A percentile compares a stretch with the other conserved stretches of the same genome.
Conservation (phyloP, 371 early-diverging fungal genomes). For the Umbelopsis sp. region DNA sequence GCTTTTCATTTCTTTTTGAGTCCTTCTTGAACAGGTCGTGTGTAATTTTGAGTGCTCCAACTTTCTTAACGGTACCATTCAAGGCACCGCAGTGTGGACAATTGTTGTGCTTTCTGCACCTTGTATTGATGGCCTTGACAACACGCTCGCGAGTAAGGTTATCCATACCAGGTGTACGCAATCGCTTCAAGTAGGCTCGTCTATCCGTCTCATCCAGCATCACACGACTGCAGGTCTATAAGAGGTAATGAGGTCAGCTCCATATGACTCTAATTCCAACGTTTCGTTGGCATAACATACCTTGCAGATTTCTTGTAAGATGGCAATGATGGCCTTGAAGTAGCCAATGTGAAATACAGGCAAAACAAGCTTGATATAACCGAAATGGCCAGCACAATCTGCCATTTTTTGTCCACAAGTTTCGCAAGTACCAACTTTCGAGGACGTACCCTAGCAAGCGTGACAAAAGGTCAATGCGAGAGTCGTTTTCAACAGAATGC, state of each 20-base stretch:
- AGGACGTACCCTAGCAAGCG: constrained; percentile 79
- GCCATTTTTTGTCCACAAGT: constrained; percentile 92
- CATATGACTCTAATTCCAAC: no score
- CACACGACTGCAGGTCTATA: constrained; percentile 83
- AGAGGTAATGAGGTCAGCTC: background rate
- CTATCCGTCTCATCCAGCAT: constrained; percentile 85
- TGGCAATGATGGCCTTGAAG: constrained; percentile 86
- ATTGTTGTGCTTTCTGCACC: constrained; percentile 87
- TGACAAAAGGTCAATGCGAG: background rate
- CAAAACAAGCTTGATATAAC: constrained; percentile 90
- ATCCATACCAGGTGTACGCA: constrained; percentile 85
- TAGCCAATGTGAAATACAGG: constrained; percentile 99
- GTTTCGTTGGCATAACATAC: constrained; percentile 32
- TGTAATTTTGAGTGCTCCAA: constrained; percentile 93
- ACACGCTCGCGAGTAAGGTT: constrained; percentile 75
- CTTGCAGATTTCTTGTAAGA: constrained; percentile 98
- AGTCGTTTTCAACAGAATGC: background rate
- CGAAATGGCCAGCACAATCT: constrained; percentile 99
- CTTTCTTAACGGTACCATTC: constrained; percentile 95
- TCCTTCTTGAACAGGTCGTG: constrained; percentile 93
- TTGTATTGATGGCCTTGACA: constrained; percentile 83
- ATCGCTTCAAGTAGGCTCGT: constrained; percentile 67
- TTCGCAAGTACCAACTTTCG: constrained; percentile 83
- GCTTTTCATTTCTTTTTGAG: constrained; percentile 75
- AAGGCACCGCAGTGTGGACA: constrained; percentile 88